A percentile compares a stretch with the other conserved stretches of the same genome.
phyloP scores from a whole-genome alignment of 106 monocot species.

The Allium cepa region DNA sequence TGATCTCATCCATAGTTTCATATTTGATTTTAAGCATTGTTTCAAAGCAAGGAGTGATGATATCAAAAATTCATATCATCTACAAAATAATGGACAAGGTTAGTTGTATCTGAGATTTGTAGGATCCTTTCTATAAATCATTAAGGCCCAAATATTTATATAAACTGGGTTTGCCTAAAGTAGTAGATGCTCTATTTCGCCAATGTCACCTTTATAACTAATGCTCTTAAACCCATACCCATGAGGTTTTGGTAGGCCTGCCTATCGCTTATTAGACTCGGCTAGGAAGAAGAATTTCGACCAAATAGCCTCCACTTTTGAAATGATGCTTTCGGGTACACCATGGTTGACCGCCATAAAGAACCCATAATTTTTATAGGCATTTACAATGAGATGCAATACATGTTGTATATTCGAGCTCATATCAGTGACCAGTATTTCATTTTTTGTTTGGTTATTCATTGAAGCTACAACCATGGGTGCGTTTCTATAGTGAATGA shows the following conservation, averaged over 20 bases:
- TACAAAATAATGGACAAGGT: too few relatives aligned
- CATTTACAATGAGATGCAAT: conserved; percentile 20
- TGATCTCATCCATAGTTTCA: too few relatives aligned
- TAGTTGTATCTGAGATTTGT: too few relatives aligned
- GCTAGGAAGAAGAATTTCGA: conserved; percentile 43
- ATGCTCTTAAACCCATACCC: conserved; percentile 41
- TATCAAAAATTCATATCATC: too few relatives aligned
- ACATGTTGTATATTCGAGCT: conserved; percentile 2
- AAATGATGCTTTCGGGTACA: conserved; percentile 19
- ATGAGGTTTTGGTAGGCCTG: conserved; percentile 50
- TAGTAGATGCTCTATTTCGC: conserved; percentile 77
- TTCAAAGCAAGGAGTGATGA: too few relatives aligned
- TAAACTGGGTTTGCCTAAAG: conserved; percentile 41
- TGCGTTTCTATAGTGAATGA: background rate
- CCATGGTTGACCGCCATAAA: conserved; percentile 69
- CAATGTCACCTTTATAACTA: conserved; percentile 40
- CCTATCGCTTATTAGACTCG: conserved; percentile 31
- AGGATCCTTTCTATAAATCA: too few relatives aligned
- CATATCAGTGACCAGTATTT: conserved; percentile 30
- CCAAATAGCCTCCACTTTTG: conserved; percentile 23
- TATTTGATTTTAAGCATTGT: too few relatives aligned
- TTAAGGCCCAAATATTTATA: background rate
- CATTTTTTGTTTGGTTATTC: background rate
- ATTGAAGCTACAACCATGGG: conserved; percentile 17
- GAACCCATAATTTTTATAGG: conserved; percentile 54